Conservation (phyloP, 306 rosid species). For the Lotus japonicus region DNA sequence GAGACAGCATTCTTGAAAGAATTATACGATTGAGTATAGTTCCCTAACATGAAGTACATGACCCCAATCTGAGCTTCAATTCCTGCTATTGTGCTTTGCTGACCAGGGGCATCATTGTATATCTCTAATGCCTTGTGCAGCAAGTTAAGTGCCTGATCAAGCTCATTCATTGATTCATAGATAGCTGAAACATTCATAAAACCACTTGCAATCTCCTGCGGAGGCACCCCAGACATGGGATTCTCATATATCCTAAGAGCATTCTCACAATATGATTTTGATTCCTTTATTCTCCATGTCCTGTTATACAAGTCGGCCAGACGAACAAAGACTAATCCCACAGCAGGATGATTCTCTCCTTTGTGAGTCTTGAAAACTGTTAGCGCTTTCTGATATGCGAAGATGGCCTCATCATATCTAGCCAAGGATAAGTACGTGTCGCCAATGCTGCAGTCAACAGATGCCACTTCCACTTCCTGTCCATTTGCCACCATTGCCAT, state of each 20-base stretch:
- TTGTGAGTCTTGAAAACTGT: slow-evolving; percentile 67
- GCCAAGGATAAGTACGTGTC: slow-evolving; percentile 76
- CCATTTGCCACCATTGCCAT: slow-evolving; percentile 85
- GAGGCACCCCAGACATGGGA: slow-evolving; percentile 60
- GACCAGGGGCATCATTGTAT: slow-evolving; percentile 67
- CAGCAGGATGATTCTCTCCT: slow-evolving; percentile 91
- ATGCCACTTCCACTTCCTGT: slow-evolving; percentile 80
- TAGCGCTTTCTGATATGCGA: slow-evolving; percentile 82
- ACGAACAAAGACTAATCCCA: slow-evolving; percentile 71
- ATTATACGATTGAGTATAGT: slow-evolving; percentile 61
- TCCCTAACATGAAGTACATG: slow-evolving; percentile 64
- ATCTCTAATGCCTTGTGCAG: slow-evolving; percentile 60
- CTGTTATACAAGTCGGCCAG: slow-evolving; percentile 74
- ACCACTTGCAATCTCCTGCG: slow-evolving; percentile 83
- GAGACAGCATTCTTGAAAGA: slow-evolving; percentile 58
- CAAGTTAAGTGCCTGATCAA: slow-evolving; percentile 66
- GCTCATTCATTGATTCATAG: slow-evolving; percentile 83
- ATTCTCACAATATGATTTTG: slow-evolving; percentile 69
- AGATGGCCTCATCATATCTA: slow-evolving; percentile 75
- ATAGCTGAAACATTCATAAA: slow-evolving; percentile 74
- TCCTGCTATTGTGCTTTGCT: slow-evolving; percentile 76
- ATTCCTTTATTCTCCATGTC: slow-evolving; percentile 74
- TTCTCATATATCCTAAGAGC: slow-evolving; percentile 86
- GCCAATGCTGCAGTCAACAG: slow-evolving; percentile 88
- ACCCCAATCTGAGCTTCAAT: slow-evolving; percentile 98